Evolutionary conservation across 2,329 filamentous ascomycete species (phyloP).

Genomic region (Ilyonectria sp.): DNA sequence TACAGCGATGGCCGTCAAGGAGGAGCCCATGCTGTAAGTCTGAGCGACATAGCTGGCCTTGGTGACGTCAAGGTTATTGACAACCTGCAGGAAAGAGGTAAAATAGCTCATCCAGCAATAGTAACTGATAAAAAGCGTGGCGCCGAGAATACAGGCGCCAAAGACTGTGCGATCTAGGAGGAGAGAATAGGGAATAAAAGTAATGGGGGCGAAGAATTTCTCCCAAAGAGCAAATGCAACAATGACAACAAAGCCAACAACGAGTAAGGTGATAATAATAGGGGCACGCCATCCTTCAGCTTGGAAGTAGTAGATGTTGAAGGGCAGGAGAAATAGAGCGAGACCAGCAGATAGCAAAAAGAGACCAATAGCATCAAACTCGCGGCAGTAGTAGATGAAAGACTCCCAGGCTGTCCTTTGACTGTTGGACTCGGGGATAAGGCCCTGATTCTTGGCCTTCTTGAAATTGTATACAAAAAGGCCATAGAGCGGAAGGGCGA

Average conservation of each 20-base stretch:
- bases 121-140: constrained; percentile 48
- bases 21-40: constrained; percentile 55
- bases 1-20: constrained; percentile 56
- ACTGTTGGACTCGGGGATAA: constrained; percentile 6
- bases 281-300: constrained; percentile 58
- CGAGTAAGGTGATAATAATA: constrained; percentile 63
- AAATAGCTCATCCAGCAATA: constrained; percentile 58
- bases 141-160: constrained; percentile 45
- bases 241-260: constrained; percentile 68
- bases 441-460: constrained; percentile 41
- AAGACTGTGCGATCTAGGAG: constrained; percentile 49
- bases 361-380: constrained; percentile 59
- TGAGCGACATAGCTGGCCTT: constrained; percentile 52
- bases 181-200: constrained; percentile 62
- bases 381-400: constrained; percentile 50
- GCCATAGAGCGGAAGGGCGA: constrained; percentile 42
- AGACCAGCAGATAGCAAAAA: constrained; percentile 65
- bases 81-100: constrained; percentile 58
- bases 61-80: constrained; percentile 49
- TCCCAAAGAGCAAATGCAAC: constrained; percentile 63
- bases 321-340: constrained; percentile 69
- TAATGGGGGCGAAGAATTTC: constrained; percentile 61
- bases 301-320: constrained; percentile 64
- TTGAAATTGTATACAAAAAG: constrained; percentile 41
- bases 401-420: constrained; percentile 52